These are phyloP conservation scores for Suillus tomentosus DNA, from an alignment of 768 basidiomycete genomes.

Conservation along the genomic window DNA sequence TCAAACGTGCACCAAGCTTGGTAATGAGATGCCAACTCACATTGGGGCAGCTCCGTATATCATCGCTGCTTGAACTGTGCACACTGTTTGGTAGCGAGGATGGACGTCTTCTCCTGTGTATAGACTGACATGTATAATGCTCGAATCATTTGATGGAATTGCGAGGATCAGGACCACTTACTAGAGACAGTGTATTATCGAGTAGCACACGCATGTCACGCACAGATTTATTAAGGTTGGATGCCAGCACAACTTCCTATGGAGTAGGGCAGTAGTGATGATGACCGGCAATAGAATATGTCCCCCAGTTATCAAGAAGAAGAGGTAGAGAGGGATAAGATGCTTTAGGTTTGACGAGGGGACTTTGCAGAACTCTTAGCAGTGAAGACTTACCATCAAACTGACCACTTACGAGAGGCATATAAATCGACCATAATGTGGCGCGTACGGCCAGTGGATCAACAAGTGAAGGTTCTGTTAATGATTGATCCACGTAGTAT, in stretches of 20 bases:
- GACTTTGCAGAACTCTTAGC: neutral
- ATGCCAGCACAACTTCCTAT: constrained; percentile 45
- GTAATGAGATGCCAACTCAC: constrained; percentile 32
- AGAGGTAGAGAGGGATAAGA: constrained; percentile 43
- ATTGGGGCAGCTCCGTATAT: constrained; percentile 55
- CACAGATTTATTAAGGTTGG: constrained; percentile 61
- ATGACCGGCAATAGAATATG: constrained; percentile 54
- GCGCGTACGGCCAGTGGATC: constrained; percentile 3
- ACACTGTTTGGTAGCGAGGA: constrained; percentile 37
- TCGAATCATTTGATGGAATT: neutral
- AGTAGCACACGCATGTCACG: constrained; percentile 44
- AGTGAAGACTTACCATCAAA: neutral
- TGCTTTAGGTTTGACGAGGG: constrained; percentile 26
- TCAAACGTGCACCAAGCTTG: no score
- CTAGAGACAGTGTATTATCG: constrained; percentile 49
- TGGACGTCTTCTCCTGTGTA: constrained; percentile 22
- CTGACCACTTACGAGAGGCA: constrained; percentile 21
- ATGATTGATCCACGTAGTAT: constrained; percentile 8
- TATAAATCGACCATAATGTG: neutral
- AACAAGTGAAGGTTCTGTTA: neutral
- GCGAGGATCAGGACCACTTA: constrained; percentile 33
- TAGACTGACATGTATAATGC: neutral
- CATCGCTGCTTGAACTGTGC: constrained; percentile 54
- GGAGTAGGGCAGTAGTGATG: constrained; percentile 45
- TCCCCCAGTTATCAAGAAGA: constrained; percentile 52